Percentiles rank a stretch among this genome's conserved stretches.
Evolutionary conservation across 1,139 yeast genomes (phyloP).

Genomic region (Yamadazyma aaseri): DNA sequence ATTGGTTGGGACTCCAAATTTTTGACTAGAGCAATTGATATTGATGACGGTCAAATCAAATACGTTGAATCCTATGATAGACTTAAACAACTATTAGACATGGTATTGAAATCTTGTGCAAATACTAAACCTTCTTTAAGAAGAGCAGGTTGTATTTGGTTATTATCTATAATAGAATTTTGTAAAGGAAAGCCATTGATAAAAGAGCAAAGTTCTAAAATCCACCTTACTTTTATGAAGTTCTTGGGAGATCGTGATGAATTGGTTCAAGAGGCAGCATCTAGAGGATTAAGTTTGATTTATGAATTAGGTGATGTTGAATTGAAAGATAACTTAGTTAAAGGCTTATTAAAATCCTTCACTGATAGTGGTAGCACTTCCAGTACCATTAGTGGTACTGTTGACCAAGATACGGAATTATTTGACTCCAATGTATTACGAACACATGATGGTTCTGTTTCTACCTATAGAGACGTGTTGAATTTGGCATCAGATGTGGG

Average conservation of each 20-base stretch:
- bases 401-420: constrained; percentile 76
- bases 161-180: constrained; percentile 74
- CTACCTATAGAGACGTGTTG: constrained; percentile 84
- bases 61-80: constrained; percentile 25
- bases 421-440: constrained; percentile 80
- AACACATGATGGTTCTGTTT: constrained; percentile 82
- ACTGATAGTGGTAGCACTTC: constrained; percentile 63
- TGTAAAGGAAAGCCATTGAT: constrained; percentile 53
- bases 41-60: constrained; percentile 29
- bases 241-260: constrained; percentile 81
- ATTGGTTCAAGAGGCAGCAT: constrained; percentile 85
- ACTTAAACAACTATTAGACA: constrained; percentile 38
- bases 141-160: constrained; percentile 83
- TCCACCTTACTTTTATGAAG: constrained; percentile 73
- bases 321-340: constrained; percentile 70
- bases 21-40: constrained; percentile 51
- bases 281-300: constrained; percentile 79
- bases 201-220: constrained; percentile 45
- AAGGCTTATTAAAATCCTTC: constrained; percentile 73
- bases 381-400: constrained; percentile 60
- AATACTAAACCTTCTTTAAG: constrained; percentile 72
- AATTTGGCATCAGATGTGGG: constrained; percentile 91
- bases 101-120: constrained; percentile 52
- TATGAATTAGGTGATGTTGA: constrained; percentile 75
- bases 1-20: constrained; percentile 75